A percentile compares a stretch with the other conserved stretches of the same genome.
Evolutionary conservation across 768 basidiomycete species (phyloP).

Genomic region (Leccinum rimulosum): DNA sequence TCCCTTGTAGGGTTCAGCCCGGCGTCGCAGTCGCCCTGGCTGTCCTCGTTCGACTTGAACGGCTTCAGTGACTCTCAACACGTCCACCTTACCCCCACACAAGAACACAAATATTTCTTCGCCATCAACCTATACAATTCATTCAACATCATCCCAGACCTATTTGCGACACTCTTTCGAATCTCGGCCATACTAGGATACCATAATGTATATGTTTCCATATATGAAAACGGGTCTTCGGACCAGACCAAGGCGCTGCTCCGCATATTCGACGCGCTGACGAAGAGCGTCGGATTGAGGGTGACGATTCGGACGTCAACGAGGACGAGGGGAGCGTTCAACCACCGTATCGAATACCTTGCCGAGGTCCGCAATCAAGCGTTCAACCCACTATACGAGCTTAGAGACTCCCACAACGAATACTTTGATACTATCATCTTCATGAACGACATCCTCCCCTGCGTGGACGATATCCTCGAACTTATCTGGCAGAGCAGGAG

Average conservation of each 20-base stretch:
- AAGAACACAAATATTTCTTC: conserved; percentile 97
- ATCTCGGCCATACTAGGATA: conserved; percentile 90
- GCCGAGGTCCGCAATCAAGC: conserved; percentile 99
- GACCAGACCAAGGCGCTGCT: conserved; percentile 98
- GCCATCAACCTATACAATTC: conserved; percentile 99
- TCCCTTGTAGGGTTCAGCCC: conserved; percentile 78
- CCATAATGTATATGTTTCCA: conserved; percentile 97
- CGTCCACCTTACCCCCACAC: conserved; percentile 38
- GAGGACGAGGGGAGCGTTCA: conserved; percentile 93
- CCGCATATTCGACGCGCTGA: conserved; percentile 91
- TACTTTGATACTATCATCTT: conserved; percentile 96
- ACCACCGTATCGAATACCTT: conserved; percentile 99
- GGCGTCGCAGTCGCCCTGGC: conserved; percentile 57
- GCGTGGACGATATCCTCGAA: conserved; percentile 96
- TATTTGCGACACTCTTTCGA: conserved; percentile 95
- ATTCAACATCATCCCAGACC: conserved; percentile 96
- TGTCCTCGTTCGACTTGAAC: conserved; percentile 49
- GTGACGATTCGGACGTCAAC: conserved; percentile 91
- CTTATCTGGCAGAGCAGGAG: conserved; percentile 91
- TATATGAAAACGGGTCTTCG: conserved; percentile 98
- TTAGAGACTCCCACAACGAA: conserved; percentile 88
- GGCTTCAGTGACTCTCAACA: conserved; percentile 41
- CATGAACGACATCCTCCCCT: conserved; percentile 99
- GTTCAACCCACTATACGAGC: conserved; percentile 91
- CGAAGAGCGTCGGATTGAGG: conserved; percentile 84